phyloP scores from a whole-genome alignment of 2,329 filamentous ascomycete genomes.

The Mycogone perniciosa region DNA sequence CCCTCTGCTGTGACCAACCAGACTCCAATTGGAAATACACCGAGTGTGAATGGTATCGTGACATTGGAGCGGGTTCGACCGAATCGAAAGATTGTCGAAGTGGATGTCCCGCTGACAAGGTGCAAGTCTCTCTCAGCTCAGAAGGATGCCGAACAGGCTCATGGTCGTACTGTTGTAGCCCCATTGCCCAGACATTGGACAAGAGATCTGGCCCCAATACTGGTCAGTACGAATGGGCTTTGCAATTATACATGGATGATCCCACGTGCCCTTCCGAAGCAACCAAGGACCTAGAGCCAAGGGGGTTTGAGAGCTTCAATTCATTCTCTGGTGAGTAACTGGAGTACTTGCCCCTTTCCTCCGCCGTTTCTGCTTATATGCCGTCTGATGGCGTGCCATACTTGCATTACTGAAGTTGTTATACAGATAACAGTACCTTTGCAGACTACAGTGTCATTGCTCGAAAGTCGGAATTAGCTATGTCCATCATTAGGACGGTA shows the following conservation, averaged over 20 bases:
- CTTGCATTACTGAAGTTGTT: background rate
- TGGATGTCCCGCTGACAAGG: background rate
- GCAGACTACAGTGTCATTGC: background rate
- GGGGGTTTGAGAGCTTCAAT: background rate
- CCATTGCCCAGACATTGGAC: background rate
- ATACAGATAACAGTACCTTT: background rate
- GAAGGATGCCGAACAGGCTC: background rate
- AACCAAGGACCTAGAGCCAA: background rate
- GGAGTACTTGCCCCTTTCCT: background rate
- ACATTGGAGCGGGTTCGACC: background rate
- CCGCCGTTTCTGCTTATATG: background rate
- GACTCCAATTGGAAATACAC: background rate
- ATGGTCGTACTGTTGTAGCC: background rate
- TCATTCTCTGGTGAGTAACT: background rate
- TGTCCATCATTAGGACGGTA: background rate
- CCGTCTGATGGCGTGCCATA: background rate
- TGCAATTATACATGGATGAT: background rate
- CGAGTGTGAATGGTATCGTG: background rate
- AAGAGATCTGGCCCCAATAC: background rate
- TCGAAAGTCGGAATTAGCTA: background rate
- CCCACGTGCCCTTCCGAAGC: background rate
- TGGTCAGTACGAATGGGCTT: background rate
- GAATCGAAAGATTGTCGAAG: background rate
- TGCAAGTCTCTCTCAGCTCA: background rate
- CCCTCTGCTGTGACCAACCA: background rate